Evolutionary conservation across 306 rosid genomes (phyloP), one percentile per base, ranked within the genome.

Genomic region (Senna siamea): DNA sequence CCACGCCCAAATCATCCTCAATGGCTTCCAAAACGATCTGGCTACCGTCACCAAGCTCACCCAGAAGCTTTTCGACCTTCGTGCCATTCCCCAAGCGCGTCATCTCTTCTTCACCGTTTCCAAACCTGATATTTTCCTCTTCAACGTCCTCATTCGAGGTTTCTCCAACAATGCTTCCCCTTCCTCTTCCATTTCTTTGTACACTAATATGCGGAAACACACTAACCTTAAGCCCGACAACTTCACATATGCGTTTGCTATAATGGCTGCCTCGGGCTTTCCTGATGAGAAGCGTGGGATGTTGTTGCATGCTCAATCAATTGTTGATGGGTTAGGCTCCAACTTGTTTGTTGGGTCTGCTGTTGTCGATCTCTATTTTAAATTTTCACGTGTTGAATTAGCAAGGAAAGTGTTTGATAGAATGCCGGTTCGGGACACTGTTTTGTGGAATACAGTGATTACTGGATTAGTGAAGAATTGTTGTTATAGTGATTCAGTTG

Each of bases 361-460:
- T 0, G 68, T 80, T 23, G 97, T 92, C 10, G 97, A 84, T 51
- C 34, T 94, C 9, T 88, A 88, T 73, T 86, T 71, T 4, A 92
- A 87, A 75, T 86, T 85, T 83, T 85, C 81, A 0, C 80, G 82
- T 14, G 86, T 87, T 35, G 90, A 66, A 50, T 28, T 65, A 2
- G 97, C 96, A n/a, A 78, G 81, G 78, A 92, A 87, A 81, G 89
- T 94, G 88, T 94, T 94, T 63, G 97, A 89, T 77, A 84, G 63
- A 81, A 80, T 89, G 88, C 81, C 79, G 0, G 90, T 78, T 6
- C 78, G 77, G 55, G 99, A 94, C 7, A 89, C 85, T 23, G 90
- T 92, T 70, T 56, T 87, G 77, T 92, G 93, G 95, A 94, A 94
- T 77, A 84, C 96, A 0, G 71, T 94, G 96, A 83, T 94, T 44